Conservation (phyloP, 306 rosid species). For the Pachyrhizus erosus region DNA sequence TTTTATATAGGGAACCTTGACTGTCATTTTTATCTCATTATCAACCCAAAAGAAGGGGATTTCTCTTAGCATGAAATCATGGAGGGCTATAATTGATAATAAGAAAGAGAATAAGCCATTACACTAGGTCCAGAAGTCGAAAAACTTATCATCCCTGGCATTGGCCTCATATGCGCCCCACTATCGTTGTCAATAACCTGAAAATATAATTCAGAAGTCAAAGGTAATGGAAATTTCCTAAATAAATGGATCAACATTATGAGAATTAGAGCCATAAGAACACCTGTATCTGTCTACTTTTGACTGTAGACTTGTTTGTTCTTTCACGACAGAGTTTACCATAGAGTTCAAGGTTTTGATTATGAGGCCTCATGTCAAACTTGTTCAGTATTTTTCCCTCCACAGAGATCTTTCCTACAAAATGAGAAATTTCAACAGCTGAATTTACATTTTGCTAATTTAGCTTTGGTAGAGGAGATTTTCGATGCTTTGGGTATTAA, state of each 20-base stretch:
- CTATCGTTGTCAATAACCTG: slow-evolving; percentile 78
- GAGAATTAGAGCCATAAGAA: slow-evolving; percentile 34
- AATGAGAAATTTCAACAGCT: slow-evolving; percentile 33
- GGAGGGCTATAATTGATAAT: neutral
- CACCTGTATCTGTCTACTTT: slow-evolving; percentile 90
- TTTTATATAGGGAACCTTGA: neutral
- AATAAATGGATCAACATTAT: slow-evolving; percentile 11
- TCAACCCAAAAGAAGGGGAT: neutral
- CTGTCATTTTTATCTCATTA: neutral
- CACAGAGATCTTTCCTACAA: slow-evolving; percentile 69
- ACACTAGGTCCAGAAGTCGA: slow-evolving; percentile 59
- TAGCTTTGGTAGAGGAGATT: slow-evolving; percentile 11
- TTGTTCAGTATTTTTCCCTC: slow-evolving; percentile 82
- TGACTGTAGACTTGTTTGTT: slow-evolving; percentile 69
- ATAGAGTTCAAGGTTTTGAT: slow-evolving; percentile 73
- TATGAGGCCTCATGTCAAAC: slow-evolving; percentile 86
- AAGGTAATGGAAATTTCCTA: slow-evolving; percentile 12
- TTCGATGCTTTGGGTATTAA: slow-evolving; percentile 26
- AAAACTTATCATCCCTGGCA: slow-evolving; percentile 75
- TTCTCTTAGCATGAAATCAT: neutral
- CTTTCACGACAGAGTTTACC: slow-evolving; percentile 92
- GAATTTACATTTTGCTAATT: slow-evolving; percentile 38
- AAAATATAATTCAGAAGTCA: slow-evolving; percentile 44
- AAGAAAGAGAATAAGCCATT: slow-evolving; percentile 43
- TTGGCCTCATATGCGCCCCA: slow-evolving; percentile 84